A percentile compares a stretch with the other conserved stretches of the same genome.
phyloP scores from a whole-genome alignment of 2,329 filamentous ascomycete genomes.

The Aspergillus tanneri region DNA sequence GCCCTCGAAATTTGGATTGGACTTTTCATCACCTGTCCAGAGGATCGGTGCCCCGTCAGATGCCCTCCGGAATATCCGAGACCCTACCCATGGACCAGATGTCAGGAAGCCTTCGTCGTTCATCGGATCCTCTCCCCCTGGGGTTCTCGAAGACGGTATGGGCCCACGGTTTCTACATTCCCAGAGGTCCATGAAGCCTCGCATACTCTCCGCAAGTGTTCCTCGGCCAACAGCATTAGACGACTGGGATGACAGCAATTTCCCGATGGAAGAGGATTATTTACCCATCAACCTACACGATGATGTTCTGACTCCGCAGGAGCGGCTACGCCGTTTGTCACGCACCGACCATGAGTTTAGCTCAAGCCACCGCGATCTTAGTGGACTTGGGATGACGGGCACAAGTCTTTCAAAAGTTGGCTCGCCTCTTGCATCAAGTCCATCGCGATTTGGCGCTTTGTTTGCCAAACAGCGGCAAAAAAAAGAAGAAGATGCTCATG shows the following conservation, averaged over 20 bases:
- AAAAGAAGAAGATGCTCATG: conserved; percentile 51
- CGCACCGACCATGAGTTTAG: conserved; percentile 55
- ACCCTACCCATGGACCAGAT: conserved; percentile 70
- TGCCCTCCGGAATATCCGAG: conserved; percentile 59
- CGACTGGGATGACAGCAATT: conserved; percentile 61
- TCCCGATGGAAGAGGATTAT: conserved; percentile 86
- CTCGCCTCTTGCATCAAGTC: conserved; percentile 59
- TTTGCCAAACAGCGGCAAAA: conserved; percentile 55
- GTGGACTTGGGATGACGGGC: conserved; percentile 51
- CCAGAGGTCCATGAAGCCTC: conserved; percentile 61
- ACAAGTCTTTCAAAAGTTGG: conserved; percentile 52
- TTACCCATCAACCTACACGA: conserved; percentile 69
- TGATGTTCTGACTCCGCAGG: conserved; percentile 62
- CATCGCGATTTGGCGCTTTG: conserved; percentile 61
- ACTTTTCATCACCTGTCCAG: conserved; percentile 73
- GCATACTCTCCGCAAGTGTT: conserved; percentile 62
- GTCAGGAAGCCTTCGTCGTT: conserved; percentile 58
- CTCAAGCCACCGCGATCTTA: conserved; percentile 49
- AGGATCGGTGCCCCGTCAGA: conserved; percentile 64
- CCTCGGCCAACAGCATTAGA: conserved; percentile 53
- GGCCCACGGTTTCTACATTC: conserved; percentile 64
- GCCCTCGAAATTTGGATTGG: conserved; percentile 85
- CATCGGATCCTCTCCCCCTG: conserved; percentile 58
- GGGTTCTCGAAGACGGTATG: conserved; percentile 65
- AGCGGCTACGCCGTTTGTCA: conserved; percentile 59